These are phyloP conservation scores for Metarhizium humberi DNA, from an alignment of 2,329 filamentous ascomycete genomes.

Conservation along the genomic window DNA sequence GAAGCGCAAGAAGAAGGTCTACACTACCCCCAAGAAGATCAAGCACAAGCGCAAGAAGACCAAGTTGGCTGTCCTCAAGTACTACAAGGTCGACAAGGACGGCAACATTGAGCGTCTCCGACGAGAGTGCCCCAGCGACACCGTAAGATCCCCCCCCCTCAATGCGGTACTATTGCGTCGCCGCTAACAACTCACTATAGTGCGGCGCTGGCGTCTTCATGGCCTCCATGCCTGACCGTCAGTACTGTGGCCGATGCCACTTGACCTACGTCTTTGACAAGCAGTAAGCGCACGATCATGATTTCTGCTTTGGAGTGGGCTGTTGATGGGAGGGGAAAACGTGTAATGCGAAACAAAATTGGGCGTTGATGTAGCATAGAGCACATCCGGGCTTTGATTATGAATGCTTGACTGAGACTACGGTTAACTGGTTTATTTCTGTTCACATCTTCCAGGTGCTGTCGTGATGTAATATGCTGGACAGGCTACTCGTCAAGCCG, in stretches of 20 bases:
- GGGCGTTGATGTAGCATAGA: conserved; percentile 35
- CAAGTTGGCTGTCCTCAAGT: conserved; percentile 99
- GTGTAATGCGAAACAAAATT: conserved; percentile 21
- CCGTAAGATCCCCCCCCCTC: conserved; percentile 49
- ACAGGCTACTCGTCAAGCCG: background rate
- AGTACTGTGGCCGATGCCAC: conserved; percentile 81
- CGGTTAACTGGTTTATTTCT: background rate
- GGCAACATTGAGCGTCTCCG: conserved; percentile 99
- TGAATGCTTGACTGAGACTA: conserved; percentile 26
- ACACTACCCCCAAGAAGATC: conserved; percentile 99
- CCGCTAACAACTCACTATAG: conserved; percentile 31
- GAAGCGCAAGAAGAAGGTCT: conserved; percentile 99
- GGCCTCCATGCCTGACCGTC: conserved; percentile 99
- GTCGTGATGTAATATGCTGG: conserved; percentile 7
- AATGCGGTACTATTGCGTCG: background rate
- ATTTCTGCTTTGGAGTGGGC: conserved; percentile 20
- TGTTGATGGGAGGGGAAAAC: conserved; percentile 20
- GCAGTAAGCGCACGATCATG: conserved; percentile 35
- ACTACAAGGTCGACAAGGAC: conserved; percentile 99
- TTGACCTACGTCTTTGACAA: conserved; percentile 67
- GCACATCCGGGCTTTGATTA: conserved; percentile 30
- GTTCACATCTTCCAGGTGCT: background rate
- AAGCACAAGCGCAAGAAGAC: conserved; percentile 99
- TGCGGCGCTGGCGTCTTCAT: conserved; percentile 99
- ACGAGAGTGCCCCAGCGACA: conserved; percentile 90